A percentile compares a stretch with the other conserved stretches of the same genome.
phyloP scores from a whole-genome alignment of 176 grass and related monocot genomes.

The Triticum monococcum region DNA sequence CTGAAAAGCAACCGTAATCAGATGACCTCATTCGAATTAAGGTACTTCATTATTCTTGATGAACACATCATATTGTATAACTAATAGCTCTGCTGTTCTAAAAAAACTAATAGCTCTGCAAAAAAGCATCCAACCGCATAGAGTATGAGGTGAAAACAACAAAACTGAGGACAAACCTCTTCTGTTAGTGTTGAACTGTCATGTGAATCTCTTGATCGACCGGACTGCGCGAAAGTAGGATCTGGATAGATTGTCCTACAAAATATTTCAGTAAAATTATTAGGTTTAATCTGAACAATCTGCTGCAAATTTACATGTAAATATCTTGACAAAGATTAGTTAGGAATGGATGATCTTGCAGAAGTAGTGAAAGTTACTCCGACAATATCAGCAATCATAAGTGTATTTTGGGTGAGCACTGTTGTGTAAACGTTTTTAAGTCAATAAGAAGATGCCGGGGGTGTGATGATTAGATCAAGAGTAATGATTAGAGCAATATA shows the following conservation, averaged over 20 bases:
- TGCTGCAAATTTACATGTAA: neutral
- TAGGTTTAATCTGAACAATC: neutral
- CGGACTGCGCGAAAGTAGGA: constrained; percentile 38
- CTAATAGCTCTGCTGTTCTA: neutral
- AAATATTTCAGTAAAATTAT: neutral
- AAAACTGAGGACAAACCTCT: constrained; percentile 55
- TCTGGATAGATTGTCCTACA: constrained; percentile 49
- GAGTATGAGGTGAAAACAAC: neutral
- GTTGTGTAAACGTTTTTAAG: neutral
- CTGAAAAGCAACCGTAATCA: constrained; percentile 42
- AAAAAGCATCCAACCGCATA: neutral
- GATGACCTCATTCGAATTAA: neutral
- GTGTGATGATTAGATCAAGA: neutral
- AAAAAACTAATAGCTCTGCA: neutral
- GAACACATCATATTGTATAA: neutral
- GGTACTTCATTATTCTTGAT: neutral
- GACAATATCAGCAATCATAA: neutral
- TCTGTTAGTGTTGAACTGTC: constrained; percentile 73
- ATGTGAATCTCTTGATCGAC: constrained; percentile 43
- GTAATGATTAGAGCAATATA: neutral
- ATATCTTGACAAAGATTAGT: neutral
- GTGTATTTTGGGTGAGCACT: neutral
- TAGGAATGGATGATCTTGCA: neutral
- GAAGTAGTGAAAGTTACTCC: neutral
- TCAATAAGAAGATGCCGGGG: neutral